A percentile compares a stretch with the other conserved stretches of the same genome.
phyloP scores from a whole-genome alignment of 441 rosid species.

The Flueggea neowawraea region DNA sequence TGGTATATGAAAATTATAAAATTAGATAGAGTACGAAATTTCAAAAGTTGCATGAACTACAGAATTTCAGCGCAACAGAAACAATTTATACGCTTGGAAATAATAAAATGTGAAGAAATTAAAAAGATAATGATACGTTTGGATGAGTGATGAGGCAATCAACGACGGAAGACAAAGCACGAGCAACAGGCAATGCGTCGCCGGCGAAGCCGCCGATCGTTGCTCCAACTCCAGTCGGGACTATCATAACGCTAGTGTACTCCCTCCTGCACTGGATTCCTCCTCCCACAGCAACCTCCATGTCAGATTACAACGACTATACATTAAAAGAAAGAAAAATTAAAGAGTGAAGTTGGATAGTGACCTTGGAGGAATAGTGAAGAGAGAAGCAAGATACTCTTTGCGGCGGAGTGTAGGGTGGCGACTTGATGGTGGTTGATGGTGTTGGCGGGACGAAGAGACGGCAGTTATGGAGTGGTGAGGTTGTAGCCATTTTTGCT shows the following conservation, averaged over 20 bases:
- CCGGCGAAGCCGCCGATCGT: constrained; percentile 67
- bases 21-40: too few species aligned
- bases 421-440: neutral
- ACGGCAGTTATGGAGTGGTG: constrained; percentile 15
- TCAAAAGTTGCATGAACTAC: too few species aligned
- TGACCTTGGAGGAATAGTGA: constrained; percentile 24
- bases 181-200: constrained; percentile 58
- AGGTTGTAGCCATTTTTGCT: constrained; percentile 5
- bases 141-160: constrained; percentile 70
- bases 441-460: constrained; percentile 12
- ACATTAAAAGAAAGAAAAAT: neutral
- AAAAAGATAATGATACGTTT: constrained; percentile 27
- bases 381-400: constrained; percentile 22
- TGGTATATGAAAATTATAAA: too few species aligned
- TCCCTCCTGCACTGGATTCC: constrained; percentile 40
- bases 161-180: constrained; percentile 54
- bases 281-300: neutral
- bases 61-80: too few species aligned
- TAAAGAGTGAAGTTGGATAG: constrained; percentile 1
- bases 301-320: neutral
- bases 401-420: constrained; percentile 8
- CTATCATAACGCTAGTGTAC: constrained; percentile 62
- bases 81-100: too few species aligned
- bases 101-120: neutral
- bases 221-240: constrained; percentile 70